Evolutionary conservation across 2,329 filamentous ascomycete species (phyloP), one percentile per base, ranked within the genome.

Genomic region (Escovopsis sp.): DNA sequence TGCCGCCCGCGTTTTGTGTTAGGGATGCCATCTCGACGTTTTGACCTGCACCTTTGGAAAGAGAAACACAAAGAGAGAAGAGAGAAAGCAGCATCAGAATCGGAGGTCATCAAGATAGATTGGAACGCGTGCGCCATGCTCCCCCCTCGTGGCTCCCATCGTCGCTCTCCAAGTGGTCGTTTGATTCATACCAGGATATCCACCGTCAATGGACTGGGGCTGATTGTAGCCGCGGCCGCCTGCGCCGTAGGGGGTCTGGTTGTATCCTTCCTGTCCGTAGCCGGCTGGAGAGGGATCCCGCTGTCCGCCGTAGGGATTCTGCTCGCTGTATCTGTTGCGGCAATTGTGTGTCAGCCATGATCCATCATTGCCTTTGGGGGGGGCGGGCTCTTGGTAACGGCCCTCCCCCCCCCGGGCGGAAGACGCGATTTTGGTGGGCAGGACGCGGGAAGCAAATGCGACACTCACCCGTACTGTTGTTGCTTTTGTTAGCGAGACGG

Each of bases 11-110:
- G 46, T 70, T 72, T 47, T 72, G 70, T 37, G 68, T 61, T 38
- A 84, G 70, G 11, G 80, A 72, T 38, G 75, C 73, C 80, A 87
- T 83, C 63, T 88, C 83, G 52, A 85, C 77, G 52, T 73, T 70
- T 53, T 64, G 59, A 36, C 62, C 66, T 65, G 38, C 12, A 26
- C 35, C 5, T 38, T 9, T 30, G 6, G 9, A 30, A 30, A 30
- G 26, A 30, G 26, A 30, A 9, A 30, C 6, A 30, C 6, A 30
- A 30, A 30, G 26, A 30, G 6, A 9, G 9, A 5, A 9, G 9
- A 30, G 26, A 30, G 26, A 30, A 30, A 30, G 26, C 26, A 9
- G 26, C 6, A 30, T 30, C 9, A 30, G 26, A 30, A 30, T n/a
- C n/a, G n/a, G n/a, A n/a, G n/a, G n/a, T n/a, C n/a, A n/a, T n/a